Conservation (phyloP, 2,329 filamentous ascomycete genomes). For the Diaporthe ilicicola region DNA sequence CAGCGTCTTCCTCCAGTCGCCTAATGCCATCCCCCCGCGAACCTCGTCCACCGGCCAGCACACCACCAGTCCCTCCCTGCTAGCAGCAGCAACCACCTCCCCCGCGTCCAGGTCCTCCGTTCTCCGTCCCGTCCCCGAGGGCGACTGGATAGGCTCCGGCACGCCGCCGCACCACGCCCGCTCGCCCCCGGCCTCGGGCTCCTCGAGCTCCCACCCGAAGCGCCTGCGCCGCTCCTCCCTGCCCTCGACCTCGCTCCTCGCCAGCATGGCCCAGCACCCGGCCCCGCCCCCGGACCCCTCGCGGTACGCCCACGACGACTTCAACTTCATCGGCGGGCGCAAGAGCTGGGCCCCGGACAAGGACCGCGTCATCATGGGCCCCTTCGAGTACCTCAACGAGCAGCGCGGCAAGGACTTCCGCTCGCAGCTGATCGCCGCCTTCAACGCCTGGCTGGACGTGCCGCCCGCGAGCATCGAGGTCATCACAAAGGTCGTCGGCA, state of each 20-base stretch:
- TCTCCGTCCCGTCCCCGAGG: conserved; percentile 66
- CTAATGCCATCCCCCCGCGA: conserved; percentile 75
- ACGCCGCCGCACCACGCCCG: conserved; percentile 37
- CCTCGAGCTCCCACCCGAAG: conserved; percentile 34
- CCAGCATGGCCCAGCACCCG: conserved; percentile 46
- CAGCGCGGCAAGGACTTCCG: conserved; percentile 89
- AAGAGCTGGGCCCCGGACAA: conserved; percentile 76
- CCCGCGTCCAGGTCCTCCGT: conserved; percentile 41
- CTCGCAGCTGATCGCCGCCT: conserved; percentile 79
- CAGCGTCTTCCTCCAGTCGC: conserved; percentile 55
- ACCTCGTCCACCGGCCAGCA: conserved; percentile 72
- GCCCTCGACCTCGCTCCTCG: conserved; percentile 42
- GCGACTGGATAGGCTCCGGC: conserved; percentile 65
- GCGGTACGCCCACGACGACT: conserved; percentile 63
- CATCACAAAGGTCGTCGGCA: conserved; percentile 82
- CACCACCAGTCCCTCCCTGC: conserved; percentile 38
- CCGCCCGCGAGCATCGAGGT: conserved; percentile 73
- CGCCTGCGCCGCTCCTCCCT: conserved; percentile 42
- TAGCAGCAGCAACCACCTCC: conserved; percentile 37
- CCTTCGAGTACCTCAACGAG: conserved; percentile 81
- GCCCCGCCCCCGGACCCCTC: conserved; percentile 57
- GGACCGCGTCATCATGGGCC: conserved; percentile 79
- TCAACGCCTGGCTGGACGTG: conserved; percentile 83
- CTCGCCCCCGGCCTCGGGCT: conserved; percentile 21
- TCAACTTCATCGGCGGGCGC: conserved; percentile 56